A percentile compares a stretch with the other conserved stretches of the same genome.
Conservation (phyloP, 768 basidiomycete species). For the Scleroderma bovista region DNA sequence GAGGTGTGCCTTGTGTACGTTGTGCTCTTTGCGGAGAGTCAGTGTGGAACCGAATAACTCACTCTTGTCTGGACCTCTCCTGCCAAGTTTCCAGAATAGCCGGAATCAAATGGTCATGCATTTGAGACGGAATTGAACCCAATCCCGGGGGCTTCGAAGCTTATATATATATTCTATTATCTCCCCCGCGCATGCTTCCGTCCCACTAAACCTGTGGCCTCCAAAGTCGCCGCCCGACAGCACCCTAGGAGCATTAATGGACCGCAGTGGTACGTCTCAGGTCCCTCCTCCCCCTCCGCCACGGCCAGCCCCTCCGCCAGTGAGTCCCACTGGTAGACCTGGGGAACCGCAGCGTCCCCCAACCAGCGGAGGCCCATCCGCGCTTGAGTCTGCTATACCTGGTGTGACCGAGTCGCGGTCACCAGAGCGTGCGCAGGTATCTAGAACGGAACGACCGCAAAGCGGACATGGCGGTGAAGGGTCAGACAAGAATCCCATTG, state of each 20-base stretch:
- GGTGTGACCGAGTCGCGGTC: not conserved
- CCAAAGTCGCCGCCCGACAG: not conserved
- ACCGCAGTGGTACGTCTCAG: not conserved
- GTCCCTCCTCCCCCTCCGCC: not conserved
- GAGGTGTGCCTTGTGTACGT: not conserved
- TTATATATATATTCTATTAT: too few relatives aligned
- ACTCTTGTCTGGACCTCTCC: not conserved
- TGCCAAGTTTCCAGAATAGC: not conserved
- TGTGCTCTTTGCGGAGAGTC: not conserved
- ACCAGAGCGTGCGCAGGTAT: not conserved
- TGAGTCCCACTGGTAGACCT: not conserved
- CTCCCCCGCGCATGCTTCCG: too few relatives aligned
- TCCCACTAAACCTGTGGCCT: too few relatives aligned
- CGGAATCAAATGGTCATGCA: not conserved
- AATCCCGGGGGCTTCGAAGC: too few relatives aligned
- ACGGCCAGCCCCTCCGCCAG: not conserved
- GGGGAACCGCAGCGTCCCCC: not conserved
- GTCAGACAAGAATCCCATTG: conserved; percentile 4
- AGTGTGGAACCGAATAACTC: not conserved
- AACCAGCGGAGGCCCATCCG: not conserved
- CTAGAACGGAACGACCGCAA: not conserved
- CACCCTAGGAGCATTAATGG: not conserved
- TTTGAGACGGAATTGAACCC: not conserved
- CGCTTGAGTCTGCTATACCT: not conserved
- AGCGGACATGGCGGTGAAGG: conserved; percentile 1